A percentile compares a stretch with the other conserved stretches of the same genome.
phyloP scores from a whole-genome alignment of 805 yeast genomes.

The Nakazawaea siamensis region DNA sequence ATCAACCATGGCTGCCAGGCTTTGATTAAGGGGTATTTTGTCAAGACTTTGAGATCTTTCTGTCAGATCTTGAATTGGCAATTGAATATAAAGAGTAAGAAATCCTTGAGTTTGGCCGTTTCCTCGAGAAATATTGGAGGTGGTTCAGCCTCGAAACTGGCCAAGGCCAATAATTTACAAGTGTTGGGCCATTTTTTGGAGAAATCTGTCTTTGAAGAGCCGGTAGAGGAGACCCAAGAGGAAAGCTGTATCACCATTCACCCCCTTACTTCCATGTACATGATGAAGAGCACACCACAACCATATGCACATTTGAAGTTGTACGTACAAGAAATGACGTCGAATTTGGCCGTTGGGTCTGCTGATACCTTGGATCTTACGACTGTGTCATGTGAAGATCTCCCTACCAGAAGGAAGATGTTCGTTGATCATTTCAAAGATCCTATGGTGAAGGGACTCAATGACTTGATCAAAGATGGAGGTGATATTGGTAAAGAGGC shows the following conservation, averaged over 20 bases:
- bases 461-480: constrained; percentile 52
- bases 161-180: constrained; percentile 31
- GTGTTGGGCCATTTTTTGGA: constrained; percentile 23
- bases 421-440: constrained; percentile 43
- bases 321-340: constrained; percentile 31
- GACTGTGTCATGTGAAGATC: constrained; percentile 51
- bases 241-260: constrained; percentile 25
- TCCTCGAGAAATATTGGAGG: constrained; percentile 13
- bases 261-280: constrained; percentile 41
- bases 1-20: constrained; percentile 47
- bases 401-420: constrained; percentile 42
- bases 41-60: constrained; percentile 58
- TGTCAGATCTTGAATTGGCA: constrained; percentile 76
- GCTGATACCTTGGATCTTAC: constrained; percentile 26
- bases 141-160: constrained; percentile 22
- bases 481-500: constrained; percentile 59
- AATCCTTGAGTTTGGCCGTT: constrained; percentile 18
- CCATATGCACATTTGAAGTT: constrained; percentile 60
- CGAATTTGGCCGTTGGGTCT: constrained; percentile 2
- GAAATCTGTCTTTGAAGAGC: constrained; percentile 16
- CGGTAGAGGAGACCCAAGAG: constrained; percentile 11
- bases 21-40: constrained; percentile 56
- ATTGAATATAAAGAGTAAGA: constrained; percentile 21
- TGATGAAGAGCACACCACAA: constrained; percentile 48
- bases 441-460: constrained; percentile 43